Evolutionary conservation across 345 rosid species (phyloP).

Genomic region (Salix viminalis): DNA sequence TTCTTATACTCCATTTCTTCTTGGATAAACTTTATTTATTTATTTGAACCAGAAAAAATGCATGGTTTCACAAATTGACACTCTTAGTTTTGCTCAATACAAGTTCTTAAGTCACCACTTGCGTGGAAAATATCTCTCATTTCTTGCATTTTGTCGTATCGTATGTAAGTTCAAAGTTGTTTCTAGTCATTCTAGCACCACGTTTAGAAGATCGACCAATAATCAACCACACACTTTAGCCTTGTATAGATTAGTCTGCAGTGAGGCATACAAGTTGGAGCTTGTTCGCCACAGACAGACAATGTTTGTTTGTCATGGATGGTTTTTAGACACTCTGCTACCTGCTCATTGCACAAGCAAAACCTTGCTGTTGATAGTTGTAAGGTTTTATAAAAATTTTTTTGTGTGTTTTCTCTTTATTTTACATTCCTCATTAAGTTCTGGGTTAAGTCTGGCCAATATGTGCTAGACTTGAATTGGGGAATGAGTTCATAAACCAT

Average conservation of each 20-base stretch:
- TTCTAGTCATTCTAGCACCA: background rate
- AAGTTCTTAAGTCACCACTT: too few relatives aligned
- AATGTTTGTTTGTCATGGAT: background rate
- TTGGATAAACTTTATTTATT: background rate
- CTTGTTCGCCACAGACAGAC: background rate
- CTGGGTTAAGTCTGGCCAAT: background rate
- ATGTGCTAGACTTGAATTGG: background rate
- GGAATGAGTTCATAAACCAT: background rate
- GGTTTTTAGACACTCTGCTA: background rate
- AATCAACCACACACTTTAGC: background rate
- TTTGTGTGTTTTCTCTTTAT: background rate
- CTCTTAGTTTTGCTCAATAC: too few relatives aligned
- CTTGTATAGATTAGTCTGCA: background rate
- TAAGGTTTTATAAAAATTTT: background rate
- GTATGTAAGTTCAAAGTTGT: background rate
- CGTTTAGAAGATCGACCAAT: background rate
- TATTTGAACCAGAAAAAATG: background rate
- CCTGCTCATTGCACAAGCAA: too few relatives aligned
- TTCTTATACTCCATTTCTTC: background rate
- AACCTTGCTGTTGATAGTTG: background rate
- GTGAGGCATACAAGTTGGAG: background rate
- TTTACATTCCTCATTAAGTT: background rate
- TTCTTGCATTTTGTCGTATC: background rate
- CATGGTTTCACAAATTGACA: background rate
- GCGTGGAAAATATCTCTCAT: too few relatives aligned